Conservation (phyloP, 1,284 basidiomycete species). For the Cutaneotrichosporon cavernicola region DNA sequence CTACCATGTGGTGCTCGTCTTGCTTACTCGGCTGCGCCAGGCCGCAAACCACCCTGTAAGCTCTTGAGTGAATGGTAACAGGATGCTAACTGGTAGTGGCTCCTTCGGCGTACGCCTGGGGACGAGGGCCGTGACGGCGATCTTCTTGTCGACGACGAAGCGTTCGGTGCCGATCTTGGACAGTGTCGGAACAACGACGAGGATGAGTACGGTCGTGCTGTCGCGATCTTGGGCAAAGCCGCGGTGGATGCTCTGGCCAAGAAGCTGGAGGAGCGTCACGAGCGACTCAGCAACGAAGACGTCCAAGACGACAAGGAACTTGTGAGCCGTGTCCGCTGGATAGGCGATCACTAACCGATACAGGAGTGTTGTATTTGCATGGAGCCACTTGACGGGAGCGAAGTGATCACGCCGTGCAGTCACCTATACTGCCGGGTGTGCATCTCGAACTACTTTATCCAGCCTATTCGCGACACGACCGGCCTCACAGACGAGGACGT, state of each 20-base stretch:
- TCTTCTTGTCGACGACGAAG: slow-evolving; percentile 40
- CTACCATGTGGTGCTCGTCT: slow-evolving; percentile 41
- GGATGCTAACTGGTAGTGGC: slow-evolving; percentile 23
- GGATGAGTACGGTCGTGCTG: slow-evolving; percentile 37
- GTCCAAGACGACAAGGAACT: slow-evolving; percentile 17
- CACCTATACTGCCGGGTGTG: slow-evolving; percentile 49
- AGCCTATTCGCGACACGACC: slow-evolving; percentile 27
- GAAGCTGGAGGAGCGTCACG: slow-evolving; percentile 37
- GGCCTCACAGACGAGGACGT: slow-evolving; percentile 38
- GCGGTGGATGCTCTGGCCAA: slow-evolving; percentile 33
- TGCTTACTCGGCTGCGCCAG: slow-evolving; percentile 46
- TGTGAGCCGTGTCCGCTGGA: slow-evolving; percentile 16
- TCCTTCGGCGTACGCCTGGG: slow-evolving; percentile 39
- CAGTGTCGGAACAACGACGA: slow-evolving; percentile 27
- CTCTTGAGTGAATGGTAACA: background rate
- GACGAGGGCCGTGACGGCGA: slow-evolving; percentile 32
- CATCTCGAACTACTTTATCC: slow-evolving; percentile 40
- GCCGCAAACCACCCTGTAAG: slow-evolving; percentile 38
- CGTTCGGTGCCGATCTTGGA: slow-evolving; percentile 29
- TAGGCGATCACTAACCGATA: background rate
- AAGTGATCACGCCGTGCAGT: slow-evolving; percentile 43
- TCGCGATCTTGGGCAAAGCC: slow-evolving; percentile 26
- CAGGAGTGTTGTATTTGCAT: slow-evolving; percentile 46
- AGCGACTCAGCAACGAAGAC: slow-evolving; percentile 18
- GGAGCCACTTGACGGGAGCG: slow-evolving; percentile 37